Conservation (phyloP, 2,329 filamentous ascomycete species). For the Diaporthe australafricana region DNA sequence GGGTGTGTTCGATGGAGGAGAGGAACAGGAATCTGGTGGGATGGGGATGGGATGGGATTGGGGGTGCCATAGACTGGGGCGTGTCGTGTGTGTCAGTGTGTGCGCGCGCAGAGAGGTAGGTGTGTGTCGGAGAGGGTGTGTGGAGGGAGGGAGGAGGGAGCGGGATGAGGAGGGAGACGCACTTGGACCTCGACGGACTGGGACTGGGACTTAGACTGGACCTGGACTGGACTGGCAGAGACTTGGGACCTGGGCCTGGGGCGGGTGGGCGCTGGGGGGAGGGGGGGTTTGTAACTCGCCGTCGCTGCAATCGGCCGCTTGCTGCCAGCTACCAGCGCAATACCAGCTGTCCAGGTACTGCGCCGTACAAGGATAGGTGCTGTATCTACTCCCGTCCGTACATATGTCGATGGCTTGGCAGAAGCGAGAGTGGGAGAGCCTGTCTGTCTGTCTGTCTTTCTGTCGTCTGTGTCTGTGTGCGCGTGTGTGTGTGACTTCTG, state of each 20-base stretch:
- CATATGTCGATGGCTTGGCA: constrained; percentile 12
- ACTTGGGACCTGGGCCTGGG: constrained; percentile 9
- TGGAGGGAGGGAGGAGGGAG: constrained; percentile 25
- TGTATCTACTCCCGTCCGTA: background rate
- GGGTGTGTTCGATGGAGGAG: constrained; percentile 26
- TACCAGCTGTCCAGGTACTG: background rate
- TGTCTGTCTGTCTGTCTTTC: too few relatives aligned
- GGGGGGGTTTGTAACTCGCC: background rate
- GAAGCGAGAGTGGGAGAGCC: background rate
- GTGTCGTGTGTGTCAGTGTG: background rate
- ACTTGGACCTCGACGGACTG: constrained; percentile 1
- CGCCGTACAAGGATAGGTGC: background rate
- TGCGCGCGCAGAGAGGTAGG: background rate
- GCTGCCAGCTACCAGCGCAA: background rate
- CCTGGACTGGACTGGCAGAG: background rate
- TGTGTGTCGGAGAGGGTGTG: constrained; percentile 4
- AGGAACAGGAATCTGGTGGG: constrained; percentile 35
- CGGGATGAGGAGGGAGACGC: constrained; percentile 16
- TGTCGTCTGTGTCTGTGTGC: too few relatives aligned
- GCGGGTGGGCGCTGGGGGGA: background rate
- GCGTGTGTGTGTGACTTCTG: background rate
- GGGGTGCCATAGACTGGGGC: constrained; percentile 19
- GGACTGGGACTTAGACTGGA: constrained; percentile 4
- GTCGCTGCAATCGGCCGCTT: constrained; percentile 19
- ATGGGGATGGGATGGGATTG: constrained; percentile 28